These are phyloP conservation scores for Rhodotorula mucilaginosa DNA, from an alignment of 1,284 basidiomycete species.

Conservation along the genomic window DNA sequence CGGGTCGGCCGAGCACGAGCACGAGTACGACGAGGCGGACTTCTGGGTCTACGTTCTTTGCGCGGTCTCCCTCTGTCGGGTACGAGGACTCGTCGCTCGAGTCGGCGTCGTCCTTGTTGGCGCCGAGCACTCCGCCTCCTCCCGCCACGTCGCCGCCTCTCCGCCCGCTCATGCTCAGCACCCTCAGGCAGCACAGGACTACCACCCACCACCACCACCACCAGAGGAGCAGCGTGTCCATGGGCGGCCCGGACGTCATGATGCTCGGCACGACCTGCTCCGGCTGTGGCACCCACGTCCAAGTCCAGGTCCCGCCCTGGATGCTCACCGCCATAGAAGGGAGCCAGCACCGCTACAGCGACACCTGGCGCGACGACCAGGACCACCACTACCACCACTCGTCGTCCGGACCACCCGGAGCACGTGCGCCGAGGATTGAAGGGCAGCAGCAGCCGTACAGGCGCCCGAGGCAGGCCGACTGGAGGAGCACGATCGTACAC, in stretches of 20 bases:
- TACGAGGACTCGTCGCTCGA: too few species aligned
- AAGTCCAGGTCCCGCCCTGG: conserved; percentile 8
- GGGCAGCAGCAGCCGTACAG: neutral
- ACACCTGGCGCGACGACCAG: neutral
- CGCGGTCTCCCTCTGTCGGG: too few species aligned
- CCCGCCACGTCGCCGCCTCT: neutral
- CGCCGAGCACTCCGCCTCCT: conserved; percentile 1
- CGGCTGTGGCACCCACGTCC: neutral
- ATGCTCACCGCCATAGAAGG: conserved; percentile 9
- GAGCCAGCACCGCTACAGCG: neutral
- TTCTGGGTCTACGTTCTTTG: too few species aligned
- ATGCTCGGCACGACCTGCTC: conserved; percentile 1
- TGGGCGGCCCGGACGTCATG: neutral
- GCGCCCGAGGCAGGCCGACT: neutral
- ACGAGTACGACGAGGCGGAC: neutral
- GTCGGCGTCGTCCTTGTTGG: neutral
- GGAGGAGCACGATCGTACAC: conserved; percentile 4
- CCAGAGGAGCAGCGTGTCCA: neutral
- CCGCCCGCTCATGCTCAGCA: conserved; percentile 3
- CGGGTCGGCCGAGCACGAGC: too few species aligned
- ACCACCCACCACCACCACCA: neutral
- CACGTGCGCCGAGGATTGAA: neutral
- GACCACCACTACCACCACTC: neutral
- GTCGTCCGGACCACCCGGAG: neutral
- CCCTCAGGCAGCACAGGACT: neutral